Evolutionary conservation across 192 early-diverging fungal genomes (phyloP).

Genomic region (Linnemannia elongata): DNA sequence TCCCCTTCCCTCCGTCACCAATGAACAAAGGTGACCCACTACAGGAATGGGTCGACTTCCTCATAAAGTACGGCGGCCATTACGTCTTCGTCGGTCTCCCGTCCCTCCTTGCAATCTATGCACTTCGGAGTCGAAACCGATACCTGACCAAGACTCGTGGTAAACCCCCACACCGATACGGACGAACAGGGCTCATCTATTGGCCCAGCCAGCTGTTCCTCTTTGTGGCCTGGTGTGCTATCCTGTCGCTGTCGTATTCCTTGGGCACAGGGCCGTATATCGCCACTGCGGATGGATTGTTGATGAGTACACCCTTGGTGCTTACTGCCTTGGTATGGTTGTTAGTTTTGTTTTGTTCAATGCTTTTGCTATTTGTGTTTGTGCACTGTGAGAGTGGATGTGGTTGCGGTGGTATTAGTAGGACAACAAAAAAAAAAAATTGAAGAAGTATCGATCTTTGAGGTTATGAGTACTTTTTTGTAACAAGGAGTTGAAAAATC

Average conservation of each 20-base stretch:
- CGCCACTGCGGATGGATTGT: conserved; percentile 26
- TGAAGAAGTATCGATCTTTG: too few species aligned
- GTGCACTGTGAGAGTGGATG: neutral
- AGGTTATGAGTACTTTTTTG: too few species aligned
- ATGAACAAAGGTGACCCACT: conserved; percentile 14
- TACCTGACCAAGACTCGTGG: conserved; percentile 17
- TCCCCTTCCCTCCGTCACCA: neutral
- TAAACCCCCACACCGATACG: conserved; percentile 23
- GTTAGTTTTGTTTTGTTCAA: neutral
- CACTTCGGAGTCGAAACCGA: conserved; percentile 15
- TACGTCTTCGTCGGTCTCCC: conserved; percentile 21
- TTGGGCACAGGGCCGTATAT: conserved; percentile 30
- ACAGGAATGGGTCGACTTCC: conserved; percentile 22
- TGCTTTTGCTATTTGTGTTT: neutral
- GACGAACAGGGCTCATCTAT: conserved; percentile 34
- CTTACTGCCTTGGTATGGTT: conserved; percentile 24
- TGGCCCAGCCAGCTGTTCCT: conserved; percentile 39
- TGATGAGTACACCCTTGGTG: conserved; percentile 20
- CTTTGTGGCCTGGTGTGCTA: neutral
- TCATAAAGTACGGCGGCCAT: conserved; percentile 28
- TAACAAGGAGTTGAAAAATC: too few species aligned
- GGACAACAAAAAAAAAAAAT: too few species aligned
- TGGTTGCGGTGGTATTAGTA: neutral
- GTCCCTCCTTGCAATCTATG: conserved; percentile 11
- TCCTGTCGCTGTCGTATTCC: conserved; percentile 20